Evolutionary conservation across 225 moss, liverwort and hornwort genomes (phyloP), one percentile per base, ranked within the genome.

Genomic region (Marchantia paleacea): DNA sequence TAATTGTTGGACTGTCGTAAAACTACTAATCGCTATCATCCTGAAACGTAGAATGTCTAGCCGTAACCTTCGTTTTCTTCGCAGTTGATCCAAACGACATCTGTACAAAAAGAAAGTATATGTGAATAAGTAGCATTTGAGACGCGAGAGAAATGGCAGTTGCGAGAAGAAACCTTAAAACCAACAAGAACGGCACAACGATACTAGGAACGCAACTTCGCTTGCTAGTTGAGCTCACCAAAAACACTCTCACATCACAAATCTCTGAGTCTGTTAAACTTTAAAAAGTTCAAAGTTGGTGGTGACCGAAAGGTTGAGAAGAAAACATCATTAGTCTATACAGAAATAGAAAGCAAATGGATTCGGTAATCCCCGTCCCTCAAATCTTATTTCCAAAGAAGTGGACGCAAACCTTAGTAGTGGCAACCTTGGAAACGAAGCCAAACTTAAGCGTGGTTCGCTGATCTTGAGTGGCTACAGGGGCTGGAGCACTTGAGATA

Each of bases 391-490:
- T 39, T 39, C 39, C 10, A 64, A 64, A 49, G 22, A 6, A 3
- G 48, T 0, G 26, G 24, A 48, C n/a, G 24, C 73, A 63, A 74
- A 97, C 93, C 95, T 94, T 99, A 50, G 92, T 83, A 65, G 89
- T 83, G 69, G 86, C 85, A 73, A 92, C 85, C 70, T 91, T 94
- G 66, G 99, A 89, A 74, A 90, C 93, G 82, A 95, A 91, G 70
- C 94, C 99, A 80, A 99, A 99, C 80, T 95, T 99, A 47, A 95
- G 81, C 47, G 89, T 82, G 52, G 90, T 86, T 63, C 92, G 89
- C 74, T 92, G 92, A 16, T 93, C 95, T 78, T 89, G 95, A n/a
- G 72, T 85, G 80, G 85, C 86, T 82, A 88, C 91, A 74, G 86
- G 30, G 58, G 81, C 79, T 29, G 85, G 79, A 63, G 81, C 88